Percentiles rank a stretch among this genome's conserved stretches.
These are phyloP conservation scores for Ampelomyces quisqualis DNA, from an alignment of 2,329 filamentous ascomycete genomes.

Conservation along the genomic window DNA sequence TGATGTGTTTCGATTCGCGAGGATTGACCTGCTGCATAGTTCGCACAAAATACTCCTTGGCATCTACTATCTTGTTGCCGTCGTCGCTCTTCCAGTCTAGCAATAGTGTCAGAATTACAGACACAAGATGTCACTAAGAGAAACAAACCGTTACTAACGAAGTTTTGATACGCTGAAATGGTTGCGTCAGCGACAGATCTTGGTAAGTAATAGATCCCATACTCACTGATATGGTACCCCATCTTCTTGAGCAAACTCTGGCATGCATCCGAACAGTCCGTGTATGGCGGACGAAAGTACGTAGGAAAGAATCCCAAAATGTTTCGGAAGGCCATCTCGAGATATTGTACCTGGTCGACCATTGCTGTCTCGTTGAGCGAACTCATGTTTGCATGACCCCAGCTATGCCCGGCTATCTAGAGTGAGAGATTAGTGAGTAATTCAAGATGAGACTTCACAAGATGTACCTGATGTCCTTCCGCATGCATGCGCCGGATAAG, in stretches of 20 bases:
- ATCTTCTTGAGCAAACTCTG: conserved; percentile 44
- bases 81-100: not conserved
- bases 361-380: not conserved
- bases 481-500: not conserved
- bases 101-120: not conserved
- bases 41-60: not conserved
- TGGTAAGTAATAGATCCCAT: no score
- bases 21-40: not conserved
- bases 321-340: conserved; percentile 54
- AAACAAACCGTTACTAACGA: not conserved
- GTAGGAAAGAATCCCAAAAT: conserved; percentile 51
- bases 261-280: conserved; percentile 32
- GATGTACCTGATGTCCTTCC: not conserved
- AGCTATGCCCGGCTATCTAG: no score
- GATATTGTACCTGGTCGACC: conserved; percentile 49
- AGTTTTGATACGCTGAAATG: not conserved
- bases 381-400: not conserved
- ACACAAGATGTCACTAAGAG: no score
- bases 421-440: no score
- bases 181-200: not conserved
- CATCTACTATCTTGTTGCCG: not conserved
- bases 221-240: conserved; percentile 50
- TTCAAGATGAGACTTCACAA: not conserved
- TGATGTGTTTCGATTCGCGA: not conserved
- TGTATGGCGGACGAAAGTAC: conserved; percentile 56